Evolutionary conservation across 1,139 yeast genomes (phyloP).

Genomic region (Pichia sp.): DNA sequence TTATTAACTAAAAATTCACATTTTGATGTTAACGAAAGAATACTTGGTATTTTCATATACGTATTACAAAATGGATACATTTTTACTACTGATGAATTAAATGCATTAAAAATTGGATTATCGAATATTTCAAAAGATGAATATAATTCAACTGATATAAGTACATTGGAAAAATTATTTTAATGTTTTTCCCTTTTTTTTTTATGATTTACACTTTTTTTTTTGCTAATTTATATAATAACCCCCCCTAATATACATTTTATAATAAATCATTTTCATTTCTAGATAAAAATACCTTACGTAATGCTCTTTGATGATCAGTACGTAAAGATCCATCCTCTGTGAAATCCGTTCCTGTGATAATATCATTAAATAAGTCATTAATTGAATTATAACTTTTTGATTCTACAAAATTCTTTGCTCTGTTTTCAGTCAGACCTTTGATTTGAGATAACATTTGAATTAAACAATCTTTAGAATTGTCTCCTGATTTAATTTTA

Average conservation of each 20-base stretch:
- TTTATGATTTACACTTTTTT: not conserved
- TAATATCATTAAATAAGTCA: slow-evolving; percentile 28
- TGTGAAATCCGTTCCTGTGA: not conserved
- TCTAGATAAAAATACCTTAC: slow-evolving; percentile 38
- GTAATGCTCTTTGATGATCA: slow-evolving; percentile 19
- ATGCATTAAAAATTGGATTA: slow-evolving; percentile 15
- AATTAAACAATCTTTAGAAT: slow-evolving; percentile 39
- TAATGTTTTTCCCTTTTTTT: not conserved
- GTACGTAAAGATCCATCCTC: slow-evolving; percentile 14
- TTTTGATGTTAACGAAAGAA: slow-evolving; percentile 54
- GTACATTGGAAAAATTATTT: slow-evolving; percentile 3
- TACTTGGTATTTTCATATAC: slow-evolving; percentile 46
- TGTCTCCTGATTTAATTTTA: slow-evolving; percentile 48
- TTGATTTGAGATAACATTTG: slow-evolving; percentile 51
- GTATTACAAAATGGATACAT: slow-evolving; percentile 41
- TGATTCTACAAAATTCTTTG: slow-evolving; percentile 27
- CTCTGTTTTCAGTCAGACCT: slow-evolving; percentile 42
- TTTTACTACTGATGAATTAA: slow-evolving; percentile 44
- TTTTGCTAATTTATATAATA: not conserved
- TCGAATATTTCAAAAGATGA: not conserved
- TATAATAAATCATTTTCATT: slow-evolving; percentile 40
- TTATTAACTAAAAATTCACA: slow-evolving; percentile 33
- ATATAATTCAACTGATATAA: slow-evolving; percentile 45
- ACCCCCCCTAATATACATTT: not conserved
- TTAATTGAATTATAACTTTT: slow-evolving; percentile 34